Percentiles rank a stretch among this genome's conserved stretches.
These are phyloP conservation scores for Podila clonocystis DNA, from an alignment of 192 early-diverging fungal species.

Conservation along the genomic window DNA sequence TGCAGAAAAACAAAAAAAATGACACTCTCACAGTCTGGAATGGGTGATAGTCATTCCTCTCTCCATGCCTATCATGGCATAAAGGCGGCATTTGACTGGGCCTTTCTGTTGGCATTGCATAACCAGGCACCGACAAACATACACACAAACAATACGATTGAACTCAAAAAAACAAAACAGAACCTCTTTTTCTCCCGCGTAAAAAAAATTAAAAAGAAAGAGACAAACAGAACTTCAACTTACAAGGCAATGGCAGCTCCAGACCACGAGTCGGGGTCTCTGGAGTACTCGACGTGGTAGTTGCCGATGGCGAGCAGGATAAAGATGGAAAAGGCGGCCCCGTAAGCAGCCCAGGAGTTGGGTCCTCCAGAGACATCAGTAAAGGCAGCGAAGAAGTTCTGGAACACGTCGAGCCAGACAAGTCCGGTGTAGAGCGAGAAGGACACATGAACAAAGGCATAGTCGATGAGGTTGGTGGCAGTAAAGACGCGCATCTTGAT, in stretches of 20 bases:
- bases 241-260: conserved; percentile 42
- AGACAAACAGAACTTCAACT: too few relatives aligned
- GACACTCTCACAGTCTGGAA: too few relatives aligned
- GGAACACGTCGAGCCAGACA: conserved; percentile 47
- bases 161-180: too few relatives aligned
- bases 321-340: conserved; percentile 35
- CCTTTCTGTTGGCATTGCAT: too few relatives aligned
- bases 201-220: conserved; percentile 2
- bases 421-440: conserved; percentile 47
- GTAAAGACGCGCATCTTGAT: conserved; percentile 36
- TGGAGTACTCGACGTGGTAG: conserved; percentile 40
- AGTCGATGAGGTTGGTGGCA: conserved; percentile 36
- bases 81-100: too few relatives aligned
- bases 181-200: neutral
- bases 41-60: too few relatives aligned
- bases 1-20: neutral
- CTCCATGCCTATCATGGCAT: too few relatives aligned
- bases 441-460: conserved; percentile 34
- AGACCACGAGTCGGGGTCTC: conserved; percentile 49
- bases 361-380: conserved; percentile 34
- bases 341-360: conserved; percentile 29
- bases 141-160: too few relatives aligned
- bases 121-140: too few relatives aligned
- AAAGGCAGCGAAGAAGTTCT: conserved; percentile 51
- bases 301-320: conserved; percentile 31